Conservation (phyloP, 768 basidiomycete species). For the Macrocybe gigantea region DNA sequence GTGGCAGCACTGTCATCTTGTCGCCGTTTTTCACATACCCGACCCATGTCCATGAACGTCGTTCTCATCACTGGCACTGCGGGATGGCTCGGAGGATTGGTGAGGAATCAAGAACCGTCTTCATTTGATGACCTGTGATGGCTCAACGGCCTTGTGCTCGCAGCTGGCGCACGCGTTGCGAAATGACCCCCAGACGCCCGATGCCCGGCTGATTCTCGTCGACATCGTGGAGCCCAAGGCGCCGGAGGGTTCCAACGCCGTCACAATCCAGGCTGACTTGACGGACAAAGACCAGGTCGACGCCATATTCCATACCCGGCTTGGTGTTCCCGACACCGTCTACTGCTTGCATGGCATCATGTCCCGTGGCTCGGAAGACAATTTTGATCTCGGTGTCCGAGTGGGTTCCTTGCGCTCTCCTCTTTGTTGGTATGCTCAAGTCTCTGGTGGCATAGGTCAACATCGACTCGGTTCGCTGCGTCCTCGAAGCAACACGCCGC, state of each 20-base stretch:
- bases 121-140: background rate
- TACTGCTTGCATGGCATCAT: constrained; percentile 56
- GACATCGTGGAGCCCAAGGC: constrained; percentile 39
- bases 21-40: background rate
- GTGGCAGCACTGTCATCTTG: background rate
- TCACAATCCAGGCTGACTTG: constrained; percentile 34
- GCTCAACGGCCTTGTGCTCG: background rate
- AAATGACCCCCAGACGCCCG: constrained; percentile 24
- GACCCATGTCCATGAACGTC: constrained; percentile 13
- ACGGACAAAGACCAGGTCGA: constrained; percentile 29
- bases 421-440: background rate
- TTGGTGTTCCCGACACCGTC: constrained; percentile 36
- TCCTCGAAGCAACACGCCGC: constrained; percentile 31
- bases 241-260: constrained; percentile 20
- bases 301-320: constrained; percentile 29
- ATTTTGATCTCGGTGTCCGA: constrained; percentile 51
- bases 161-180: constrained; percentile 31
- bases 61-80: constrained; percentile 41
- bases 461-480: constrained; percentile 45
- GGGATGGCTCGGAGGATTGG: constrained; percentile 33
- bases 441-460: constrained; percentile 37
- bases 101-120: constrained; percentile 13
- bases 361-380: constrained; percentile 56
- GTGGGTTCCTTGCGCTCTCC: constrained; percentile 13
- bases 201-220: constrained; percentile 42